These are phyloP conservation scores for Aspergillus pseudotamarii DNA, from an alignment of 2,329 filamentous ascomycete species.

Conservation along the genomic window DNA sequence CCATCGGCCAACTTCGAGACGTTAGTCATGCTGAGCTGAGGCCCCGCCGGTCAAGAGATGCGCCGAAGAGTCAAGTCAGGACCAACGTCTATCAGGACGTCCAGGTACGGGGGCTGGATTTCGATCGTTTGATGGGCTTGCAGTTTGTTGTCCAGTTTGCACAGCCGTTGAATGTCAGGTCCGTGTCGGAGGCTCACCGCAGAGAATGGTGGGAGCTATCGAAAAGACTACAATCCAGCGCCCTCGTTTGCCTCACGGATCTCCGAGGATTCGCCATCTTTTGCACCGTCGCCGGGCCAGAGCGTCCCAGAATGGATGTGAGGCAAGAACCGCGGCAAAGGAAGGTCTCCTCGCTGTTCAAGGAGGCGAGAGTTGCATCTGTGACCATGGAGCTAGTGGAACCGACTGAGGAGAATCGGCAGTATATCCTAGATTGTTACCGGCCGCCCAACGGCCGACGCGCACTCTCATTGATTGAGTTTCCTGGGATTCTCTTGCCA, in stretches of 20 bases:
- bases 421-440: constrained; percentile 23
- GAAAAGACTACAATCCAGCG: constrained; percentile 31
- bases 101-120: constrained; percentile 13
- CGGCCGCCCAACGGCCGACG: not conserved
- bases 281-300: constrained; percentile 25
- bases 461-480: constrained; percentile 56
- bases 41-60: not conserved
- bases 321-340: not conserved
- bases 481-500: constrained; percentile 61
- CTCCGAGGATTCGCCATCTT: constrained; percentile 25
- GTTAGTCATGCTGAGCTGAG: constrained; percentile 33
- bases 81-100: constrained; percentile 16
- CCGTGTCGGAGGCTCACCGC: constrained; percentile 11
- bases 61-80: constrained; percentile 11
- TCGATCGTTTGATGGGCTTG: constrained; percentile 22
- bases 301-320: constrained; percentile 16
- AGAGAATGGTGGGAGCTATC: constrained; percentile 35
- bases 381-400: constrained; percentile 33
- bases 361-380: constrained; percentile 29
- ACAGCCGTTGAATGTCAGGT: constrained; percentile 24
- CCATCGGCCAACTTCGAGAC: constrained; percentile 35
- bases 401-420: constrained; percentile 25
- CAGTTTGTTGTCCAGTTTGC: constrained; percentile 27
- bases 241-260: constrained; percentile 32
- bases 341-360: constrained; percentile 23